Evolutionary conservation across 2,329 filamentous ascomycete genomes (phyloP), one percentile per base, ranked within the genome.

Genomic region (Cercospora zeina): DNA sequence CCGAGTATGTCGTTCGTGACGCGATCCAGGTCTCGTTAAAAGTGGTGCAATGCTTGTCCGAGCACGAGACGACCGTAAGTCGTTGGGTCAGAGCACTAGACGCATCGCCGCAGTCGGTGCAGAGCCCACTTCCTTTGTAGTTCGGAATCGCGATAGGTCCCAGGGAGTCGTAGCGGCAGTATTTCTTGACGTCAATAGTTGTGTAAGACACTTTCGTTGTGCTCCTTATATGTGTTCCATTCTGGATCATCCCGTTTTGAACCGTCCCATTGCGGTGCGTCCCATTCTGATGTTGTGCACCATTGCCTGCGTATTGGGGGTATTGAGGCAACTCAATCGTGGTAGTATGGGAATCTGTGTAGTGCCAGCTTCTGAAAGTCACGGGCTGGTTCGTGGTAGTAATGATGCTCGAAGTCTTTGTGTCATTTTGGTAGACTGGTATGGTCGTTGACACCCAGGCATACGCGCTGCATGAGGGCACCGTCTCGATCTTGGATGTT

Each of bases 141-240:
- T 39, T 27, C 21, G 37, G 39, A 13, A 58, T 34, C 10, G 24
- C 55, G 24, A 58, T 47, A 4, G 36, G 55, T 16, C 55, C 55
- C 11, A 58, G 45, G 24, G 39, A 58, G 16, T 58, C 21, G 13
- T 58, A 58, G 39, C 34, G 24, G 33, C 55, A 58, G 33, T 30
- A 58, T 13, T 31, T 19, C 55, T 58, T 58, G 55, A 58, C 36
- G 27, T 58, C 55, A 30, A 49, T 58, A 5, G 55, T 58, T n/a
- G 55, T 47, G 30, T 58, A 24, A 6, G 39, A 33, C 13, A 49
- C 39, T 27, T 45, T 47, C 10, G 34, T 14, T 5, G 55, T 58
- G 37, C 36, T 49, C 8, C n/a, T 47, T 19, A 21, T n/a, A n/a
- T n/a, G n/a, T n/a, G n/a, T n/a, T n/a, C n/a, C n/a, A n/a, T n/a